phyloP scores from a whole-genome alignment of 306 rosid species.

The Vigna angularis region DNA sequence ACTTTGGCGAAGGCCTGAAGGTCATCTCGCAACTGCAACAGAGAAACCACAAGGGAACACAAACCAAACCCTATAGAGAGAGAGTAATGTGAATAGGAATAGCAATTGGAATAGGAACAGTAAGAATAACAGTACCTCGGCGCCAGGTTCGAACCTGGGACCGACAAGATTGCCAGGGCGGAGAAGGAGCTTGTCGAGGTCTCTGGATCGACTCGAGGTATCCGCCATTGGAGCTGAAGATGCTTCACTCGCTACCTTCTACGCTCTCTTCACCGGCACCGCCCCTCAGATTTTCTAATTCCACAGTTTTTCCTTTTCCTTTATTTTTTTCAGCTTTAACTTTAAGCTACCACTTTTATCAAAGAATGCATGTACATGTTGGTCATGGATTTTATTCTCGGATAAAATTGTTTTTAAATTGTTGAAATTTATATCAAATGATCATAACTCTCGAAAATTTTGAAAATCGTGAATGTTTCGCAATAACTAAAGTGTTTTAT shows the following conservation, averaged over 20 bases:
- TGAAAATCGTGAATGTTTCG: too few relatives aligned
- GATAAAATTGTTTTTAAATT: not conserved
- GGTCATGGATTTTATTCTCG: not conserved
- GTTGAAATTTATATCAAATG: too few relatives aligned
- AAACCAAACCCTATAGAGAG: not conserved
- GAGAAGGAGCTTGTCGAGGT: constrained; percentile 93
- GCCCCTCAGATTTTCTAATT: not conserved
- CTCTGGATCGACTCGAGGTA: constrained; percentile 70
- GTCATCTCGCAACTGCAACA: constrained; percentile 71
- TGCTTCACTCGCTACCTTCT: not conserved
- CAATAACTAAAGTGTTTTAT: too few relatives aligned
- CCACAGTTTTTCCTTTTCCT: not conserved
- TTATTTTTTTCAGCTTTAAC: not conserved
- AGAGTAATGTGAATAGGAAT: not conserved
- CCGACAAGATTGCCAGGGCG: constrained; percentile 82
- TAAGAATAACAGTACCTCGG: constrained; percentile 52
- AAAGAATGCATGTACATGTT: not conserved
- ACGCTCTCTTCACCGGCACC: not conserved
- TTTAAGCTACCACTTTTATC: not conserved
- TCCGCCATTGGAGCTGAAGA: constrained; percentile 57
- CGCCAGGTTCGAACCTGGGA: constrained; percentile 81
- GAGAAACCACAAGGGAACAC: not conserved
- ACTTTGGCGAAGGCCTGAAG: constrained; percentile 72
- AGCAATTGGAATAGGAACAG: not conserved
- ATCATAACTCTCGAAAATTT: too few relatives aligned